phyloP scores from a whole-genome alignment of 202 grass and related monocot genomes.

The Hordeum pubiflorum region DNA sequence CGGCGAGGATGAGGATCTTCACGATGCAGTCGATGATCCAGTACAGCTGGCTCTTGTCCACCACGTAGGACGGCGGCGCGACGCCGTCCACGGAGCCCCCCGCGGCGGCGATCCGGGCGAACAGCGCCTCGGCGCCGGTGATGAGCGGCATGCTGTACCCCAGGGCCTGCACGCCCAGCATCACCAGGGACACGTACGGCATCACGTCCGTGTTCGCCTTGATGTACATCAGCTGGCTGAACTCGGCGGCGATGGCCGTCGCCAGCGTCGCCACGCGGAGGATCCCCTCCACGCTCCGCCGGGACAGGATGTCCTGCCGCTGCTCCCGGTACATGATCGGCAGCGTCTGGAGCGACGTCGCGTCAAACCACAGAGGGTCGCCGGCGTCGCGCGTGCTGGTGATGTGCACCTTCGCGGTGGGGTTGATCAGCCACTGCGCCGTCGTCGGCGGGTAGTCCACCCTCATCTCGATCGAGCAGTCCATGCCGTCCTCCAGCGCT shows the following conservation, averaged over 20 bases:
- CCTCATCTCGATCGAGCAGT: slow-evolving; percentile 77
- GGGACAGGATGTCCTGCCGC: slow-evolving; percentile 70
- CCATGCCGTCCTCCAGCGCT: slow-evolving; percentile 49
- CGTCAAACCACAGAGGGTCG: slow-evolving; percentile 47
- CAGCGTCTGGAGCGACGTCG: slow-evolving; percentile 55
- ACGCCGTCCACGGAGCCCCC: neutral
- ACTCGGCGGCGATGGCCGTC: slow-evolving; percentile 47
- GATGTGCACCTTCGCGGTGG: slow-evolving; percentile 50
- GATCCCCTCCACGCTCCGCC: slow-evolving; percentile 73
- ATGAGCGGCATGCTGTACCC: slow-evolving; percentile 85
- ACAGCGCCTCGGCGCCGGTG: slow-evolving; percentile 76
- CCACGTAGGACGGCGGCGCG: slow-evolving; percentile 43
- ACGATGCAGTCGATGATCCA: slow-evolving; percentile 73
- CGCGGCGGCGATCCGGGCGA: slow-evolving; percentile 48
- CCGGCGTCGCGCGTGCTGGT: slow-evolving; percentile 45
- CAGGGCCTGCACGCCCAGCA: slow-evolving; percentile 75
- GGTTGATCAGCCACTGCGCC: slow-evolving; percentile 80
- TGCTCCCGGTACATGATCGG: slow-evolving; percentile 73
- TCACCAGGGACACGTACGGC: slow-evolving; percentile 68
- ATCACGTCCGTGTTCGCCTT: slow-evolving; percentile 43
- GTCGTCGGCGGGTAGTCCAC: slow-evolving; percentile 84
- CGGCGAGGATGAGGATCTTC: slow-evolving; percentile 68
- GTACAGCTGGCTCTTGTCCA: slow-evolving; percentile 62
- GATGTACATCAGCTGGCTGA: slow-evolving; percentile 73
- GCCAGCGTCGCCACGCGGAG: slow-evolving; percentile 61